Conservation (phyloP, 768 basidiomycete species). For the Pleurotus platypus region DNA sequence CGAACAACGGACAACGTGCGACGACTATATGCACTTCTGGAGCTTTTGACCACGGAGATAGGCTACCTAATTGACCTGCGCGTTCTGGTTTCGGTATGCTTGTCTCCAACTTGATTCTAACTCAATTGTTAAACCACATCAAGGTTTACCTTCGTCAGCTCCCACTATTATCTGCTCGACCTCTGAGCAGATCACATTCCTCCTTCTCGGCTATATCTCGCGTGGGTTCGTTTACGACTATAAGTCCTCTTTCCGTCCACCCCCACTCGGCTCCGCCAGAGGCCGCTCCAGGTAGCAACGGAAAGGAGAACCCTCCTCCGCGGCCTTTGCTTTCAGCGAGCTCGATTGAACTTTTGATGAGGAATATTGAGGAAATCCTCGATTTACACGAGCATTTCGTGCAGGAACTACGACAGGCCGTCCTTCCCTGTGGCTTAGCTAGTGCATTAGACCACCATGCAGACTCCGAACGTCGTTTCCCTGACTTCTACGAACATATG, state of each 20-base stretch:
- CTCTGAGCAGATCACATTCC: slow-evolving; percentile 31
- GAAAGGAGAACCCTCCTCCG: slow-evolving; percentile 26
- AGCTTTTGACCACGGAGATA: slow-evolving; percentile 82
- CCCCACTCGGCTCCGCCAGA: slow-evolving; percentile 5
- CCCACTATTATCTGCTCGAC: slow-evolving; percentile 41
- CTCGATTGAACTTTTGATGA: slow-evolving; percentile 56
- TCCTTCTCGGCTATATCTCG: slow-evolving; percentile 43
- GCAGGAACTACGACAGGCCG: slow-evolving; percentile 44
- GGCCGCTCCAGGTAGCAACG: neutral
- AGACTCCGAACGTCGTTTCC: neutral
- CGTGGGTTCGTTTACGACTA: slow-evolving; percentile 38
- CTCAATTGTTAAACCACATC: slow-evolving; percentile 1
- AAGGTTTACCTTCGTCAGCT: slow-evolving; percentile 68
- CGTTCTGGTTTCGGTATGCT: slow-evolving; percentile 65
- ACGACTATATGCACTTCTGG: slow-evolving; percentile 74
- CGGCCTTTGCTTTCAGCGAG: slow-evolving; percentile 53
- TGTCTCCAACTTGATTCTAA: neutral
- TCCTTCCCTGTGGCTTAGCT: slow-evolving; percentile 49
- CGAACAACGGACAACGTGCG: slow-evolving; percentile 43
- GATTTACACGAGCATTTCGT: slow-evolving; percentile 66
- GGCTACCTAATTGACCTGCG: slow-evolving; percentile 79
- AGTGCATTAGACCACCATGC: slow-evolving; percentile 24
- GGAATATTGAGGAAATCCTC: slow-evolving; percentile 69
- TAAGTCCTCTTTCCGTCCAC: slow-evolving; percentile 9
- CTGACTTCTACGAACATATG: neutral